Percentiles rank a stretch among this genome's conserved stretches.
phyloP scores from a whole-genome alignment of 106 monocot species.

The Acanthochlamys bracteata region DNA sequence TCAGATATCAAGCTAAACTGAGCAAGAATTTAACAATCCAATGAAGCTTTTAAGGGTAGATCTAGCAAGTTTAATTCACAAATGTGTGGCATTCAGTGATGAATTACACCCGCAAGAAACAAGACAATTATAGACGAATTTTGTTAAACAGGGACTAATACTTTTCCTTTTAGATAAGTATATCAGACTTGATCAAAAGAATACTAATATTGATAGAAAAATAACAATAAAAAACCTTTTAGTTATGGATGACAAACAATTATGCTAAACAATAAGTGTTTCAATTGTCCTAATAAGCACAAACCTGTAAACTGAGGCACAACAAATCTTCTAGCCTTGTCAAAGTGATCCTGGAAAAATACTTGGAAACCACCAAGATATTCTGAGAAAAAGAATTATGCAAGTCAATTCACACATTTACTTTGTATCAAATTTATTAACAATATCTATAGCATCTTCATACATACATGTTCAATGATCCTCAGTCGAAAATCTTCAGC shows the following conservation, averaged over 20 bases:
- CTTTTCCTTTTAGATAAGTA: too few relatives aligned
- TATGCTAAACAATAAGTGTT: neutral
- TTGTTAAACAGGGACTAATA: too few relatives aligned
- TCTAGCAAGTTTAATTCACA: too few relatives aligned
- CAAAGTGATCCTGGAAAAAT: constrained; percentile 92
- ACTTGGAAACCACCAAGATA: constrained; percentile 96
- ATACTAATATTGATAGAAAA: neutral
- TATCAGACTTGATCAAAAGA: too few relatives aligned
- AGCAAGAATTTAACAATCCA: too few relatives aligned
- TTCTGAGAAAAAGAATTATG: constrained; percentile 44
- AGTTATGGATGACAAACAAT: neutral
- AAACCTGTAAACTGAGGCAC: constrained; percentile 88
- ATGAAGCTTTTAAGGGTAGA: too few relatives aligned
- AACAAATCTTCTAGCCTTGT: constrained; percentile 83
- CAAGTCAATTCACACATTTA: neutral
- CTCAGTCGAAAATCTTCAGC: constrained; percentile 75
- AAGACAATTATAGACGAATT: too few relatives aligned
- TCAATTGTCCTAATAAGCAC: neutral
- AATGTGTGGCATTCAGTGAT: too few relatives aligned
- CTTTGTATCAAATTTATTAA: neutral
- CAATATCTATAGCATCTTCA: neutral
- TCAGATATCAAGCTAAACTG: too few relatives aligned
- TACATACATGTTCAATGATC: constrained; percentile 88
- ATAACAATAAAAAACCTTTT: neutral
- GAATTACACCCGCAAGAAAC: too few relatives aligned